phyloP scores from a whole-genome alignment of 2,329 filamentous ascomycete species.

The Emericellopsis cladophorae region DNA sequence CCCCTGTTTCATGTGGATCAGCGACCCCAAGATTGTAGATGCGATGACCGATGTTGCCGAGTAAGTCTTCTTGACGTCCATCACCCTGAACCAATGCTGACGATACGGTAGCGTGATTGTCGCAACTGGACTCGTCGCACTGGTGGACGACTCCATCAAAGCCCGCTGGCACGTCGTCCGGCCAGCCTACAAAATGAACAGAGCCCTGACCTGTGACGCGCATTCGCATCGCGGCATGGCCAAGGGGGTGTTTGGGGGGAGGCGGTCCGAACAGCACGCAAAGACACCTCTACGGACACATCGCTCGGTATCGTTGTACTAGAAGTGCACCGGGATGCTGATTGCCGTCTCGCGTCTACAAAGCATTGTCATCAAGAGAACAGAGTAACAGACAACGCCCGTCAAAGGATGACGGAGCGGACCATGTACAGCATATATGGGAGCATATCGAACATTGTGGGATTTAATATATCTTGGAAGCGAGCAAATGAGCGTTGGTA shows the following conservation, averaged over 20 bases:
- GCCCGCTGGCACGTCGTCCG: slow-evolving; percentile 47
- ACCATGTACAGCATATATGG: no score
- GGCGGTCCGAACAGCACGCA: slow-evolving; percentile 20
- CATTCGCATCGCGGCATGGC: slow-evolving; percentile 16
- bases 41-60: slow-evolving; percentile 73
- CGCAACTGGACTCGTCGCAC: slow-evolving; percentile 74
- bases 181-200: slow-evolving; percentile 5
- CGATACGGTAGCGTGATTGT: slow-evolving; percentile 61
- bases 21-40: slow-evolving; percentile 55
- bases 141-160: slow-evolving; percentile 88
- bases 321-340: not conserved
- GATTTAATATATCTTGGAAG: no score
- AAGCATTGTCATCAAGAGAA: no score
- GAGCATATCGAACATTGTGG: no score
- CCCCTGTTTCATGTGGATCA: slow-evolving; percentile 84
- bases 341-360: no score
- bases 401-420: no score
- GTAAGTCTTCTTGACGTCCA: slow-evolving; percentile 35
- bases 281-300: not conserved
- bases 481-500: no score
- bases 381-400: no score
- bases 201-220: slow-evolving; percentile 12
- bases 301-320: not conserved
- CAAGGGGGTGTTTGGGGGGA: slow-evolving; percentile 25
- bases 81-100: slow-evolving; percentile 8